Percentiles rank a stretch among this genome's conserved stretches.
These are phyloP conservation scores for Saccharomyces hybrid DNA, from an alignment of 1,139 yeast genomes.

Conservation along the genomic window DNA sequence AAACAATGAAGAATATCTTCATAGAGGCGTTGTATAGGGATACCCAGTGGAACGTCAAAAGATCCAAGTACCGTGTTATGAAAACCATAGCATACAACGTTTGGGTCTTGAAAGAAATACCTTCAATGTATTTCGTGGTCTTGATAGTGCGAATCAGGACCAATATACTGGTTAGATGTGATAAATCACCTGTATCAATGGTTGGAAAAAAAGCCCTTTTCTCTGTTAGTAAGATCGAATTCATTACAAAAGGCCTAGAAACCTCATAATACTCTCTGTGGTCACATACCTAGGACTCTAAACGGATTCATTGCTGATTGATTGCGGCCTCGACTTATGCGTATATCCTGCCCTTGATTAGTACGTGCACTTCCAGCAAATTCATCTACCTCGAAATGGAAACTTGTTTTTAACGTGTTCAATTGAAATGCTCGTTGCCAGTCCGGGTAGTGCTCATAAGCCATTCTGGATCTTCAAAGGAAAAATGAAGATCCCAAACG, in stretches of 20 bases:
- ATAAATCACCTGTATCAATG: slow-evolving; percentile 51
- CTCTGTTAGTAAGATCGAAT: slow-evolving; percentile 1
- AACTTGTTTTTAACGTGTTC: neutral
- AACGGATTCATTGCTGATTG: slow-evolving; percentile 37
- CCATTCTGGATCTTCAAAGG: neutral
- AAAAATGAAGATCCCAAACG: neutral
- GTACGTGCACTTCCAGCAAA: neutral
- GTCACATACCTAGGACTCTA: slow-evolving; percentile 35
- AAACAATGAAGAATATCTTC: slow-evolving; percentile 71
- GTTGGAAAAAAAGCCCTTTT: neutral
- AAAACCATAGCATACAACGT: slow-evolving; percentile 70
- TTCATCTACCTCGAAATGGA: neutral
- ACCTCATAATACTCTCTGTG: neutral
- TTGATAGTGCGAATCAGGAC: slow-evolving; percentile 67
- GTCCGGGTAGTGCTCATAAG: neutral
- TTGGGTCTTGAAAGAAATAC: slow-evolving; percentile 87
- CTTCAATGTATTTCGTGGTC: slow-evolving; percentile 59
- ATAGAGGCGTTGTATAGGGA: slow-evolving; percentile 71
- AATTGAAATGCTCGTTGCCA: neutral
- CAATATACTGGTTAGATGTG: slow-evolving; percentile 75
- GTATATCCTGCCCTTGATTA: slow-evolving; percentile 4
- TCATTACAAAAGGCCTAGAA: neutral
- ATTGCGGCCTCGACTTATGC: neutral
- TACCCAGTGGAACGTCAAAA: slow-evolving; percentile 42
- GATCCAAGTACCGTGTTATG: slow-evolving; percentile 69